Conservation (phyloP, 1,139 yeast species). For the Torulaspora pretoriensis region DNA sequence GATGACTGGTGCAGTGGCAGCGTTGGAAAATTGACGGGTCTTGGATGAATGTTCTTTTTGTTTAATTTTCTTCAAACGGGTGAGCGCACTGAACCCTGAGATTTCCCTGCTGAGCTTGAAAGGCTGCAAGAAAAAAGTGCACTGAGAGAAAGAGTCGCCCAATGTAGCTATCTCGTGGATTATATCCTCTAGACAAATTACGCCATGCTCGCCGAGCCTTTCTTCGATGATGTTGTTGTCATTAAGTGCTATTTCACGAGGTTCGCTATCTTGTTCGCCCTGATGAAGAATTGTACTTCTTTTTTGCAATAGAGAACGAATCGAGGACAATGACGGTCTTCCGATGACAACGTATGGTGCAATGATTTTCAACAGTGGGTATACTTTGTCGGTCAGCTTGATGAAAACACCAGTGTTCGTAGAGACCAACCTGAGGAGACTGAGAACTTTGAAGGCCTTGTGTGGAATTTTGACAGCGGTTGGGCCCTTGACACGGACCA, state of each 20-base stretch:
- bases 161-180: conserved; percentile 62
- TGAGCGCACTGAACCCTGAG: conserved; percentile 60
- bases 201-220: conserved; percentile 60
- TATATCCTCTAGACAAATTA: conserved; percentile 75
- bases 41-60: conserved; percentile 43
- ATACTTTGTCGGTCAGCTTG: conserved; percentile 52
- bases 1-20: conserved; percentile 59
- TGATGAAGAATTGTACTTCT: conserved; percentile 56
- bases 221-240: conserved; percentile 75
- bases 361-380: conserved; percentile 58
- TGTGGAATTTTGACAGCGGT: conserved; percentile 62
- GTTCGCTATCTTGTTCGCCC: conserved; percentile 37
- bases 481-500: conserved; percentile 60
- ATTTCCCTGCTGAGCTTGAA: conserved; percentile 66
- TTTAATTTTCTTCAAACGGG: conserved; percentile 39
- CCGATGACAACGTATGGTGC: conserved; percentile 74
- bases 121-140: conserved; percentile 62
- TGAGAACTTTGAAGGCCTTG: conserved; percentile 58
- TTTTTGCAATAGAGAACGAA: conserved; percentile 69
- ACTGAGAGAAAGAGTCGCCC: conserved; percentile 59
- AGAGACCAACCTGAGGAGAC: conserved; percentile 54
- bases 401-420: conserved; percentile 68
- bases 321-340: conserved; percentile 62
- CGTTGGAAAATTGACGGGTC: conserved; percentile 44
- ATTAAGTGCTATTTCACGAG: conserved; percentile 49